Evolutionary conservation across 1,139 yeast species (phyloP).

Genomic region (Sugiyamaella sp.): DNA sequence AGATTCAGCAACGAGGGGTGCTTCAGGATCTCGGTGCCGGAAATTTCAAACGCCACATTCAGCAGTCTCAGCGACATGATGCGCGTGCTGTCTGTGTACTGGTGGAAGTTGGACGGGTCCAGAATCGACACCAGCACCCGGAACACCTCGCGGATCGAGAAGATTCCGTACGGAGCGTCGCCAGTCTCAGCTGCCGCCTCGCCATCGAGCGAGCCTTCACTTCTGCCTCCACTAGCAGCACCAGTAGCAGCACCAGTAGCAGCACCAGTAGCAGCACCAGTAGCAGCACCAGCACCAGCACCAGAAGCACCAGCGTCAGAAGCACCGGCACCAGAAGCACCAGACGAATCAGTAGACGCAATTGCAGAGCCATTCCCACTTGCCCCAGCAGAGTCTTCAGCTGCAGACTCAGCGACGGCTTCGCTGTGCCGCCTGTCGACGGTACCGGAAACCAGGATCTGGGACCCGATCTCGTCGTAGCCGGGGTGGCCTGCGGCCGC

Average conservation of each 20-base stretch:
- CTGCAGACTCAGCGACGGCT: neutral
- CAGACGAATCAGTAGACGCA: neutral
- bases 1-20: slow-evolving; percentile 70
- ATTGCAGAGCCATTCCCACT: neutral
- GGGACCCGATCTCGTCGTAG: slow-evolving; percentile 29
- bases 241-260: neutral
- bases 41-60: slow-evolving; percentile 77
- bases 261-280: neutral
- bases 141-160: slow-evolving; percentile 67
- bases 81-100: slow-evolving; percentile 85
- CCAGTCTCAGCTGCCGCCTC: slow-evolving; percentile 27
- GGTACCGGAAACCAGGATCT: slow-evolving; percentile 22
- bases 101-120: slow-evolving; percentile 79
- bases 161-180: slow-evolving; percentile 58
- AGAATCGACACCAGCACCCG: slow-evolving; percentile 81
- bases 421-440: slow-evolving; percentile 11
- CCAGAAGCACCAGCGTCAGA: neutral
- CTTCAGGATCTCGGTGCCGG: slow-evolving; percentile 66
- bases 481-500: slow-evolving; percentile 11
- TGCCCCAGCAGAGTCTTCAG: slow-evolving; percentile 9
- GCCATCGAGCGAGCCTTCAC: no score
- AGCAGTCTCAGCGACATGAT: slow-evolving; percentile 79
- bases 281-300: neutral
- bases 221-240: no score
- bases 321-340: neutral